These are phyloP conservation scores for Ophiostoma ips DNA, from an alignment of 2,329 filamentous ascomycete genomes.

Conservation along the genomic window DNA sequence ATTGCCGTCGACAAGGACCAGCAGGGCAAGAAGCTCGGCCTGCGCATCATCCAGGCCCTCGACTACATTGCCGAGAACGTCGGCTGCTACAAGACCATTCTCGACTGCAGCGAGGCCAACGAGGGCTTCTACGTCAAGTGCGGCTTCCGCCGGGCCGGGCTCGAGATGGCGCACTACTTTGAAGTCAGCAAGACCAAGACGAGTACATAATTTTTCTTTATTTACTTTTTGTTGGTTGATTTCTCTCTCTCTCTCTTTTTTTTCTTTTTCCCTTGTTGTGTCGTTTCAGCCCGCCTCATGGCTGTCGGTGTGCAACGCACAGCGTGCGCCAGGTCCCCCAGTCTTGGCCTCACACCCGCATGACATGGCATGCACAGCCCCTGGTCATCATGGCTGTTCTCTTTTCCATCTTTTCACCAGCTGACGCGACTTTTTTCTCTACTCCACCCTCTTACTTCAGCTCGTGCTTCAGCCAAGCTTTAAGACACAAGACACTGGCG, in stretches of 20 bases:
- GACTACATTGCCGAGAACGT: constrained; percentile 77
- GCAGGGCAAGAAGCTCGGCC: constrained; percentile 91
- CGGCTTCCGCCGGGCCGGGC: constrained; percentile 77
- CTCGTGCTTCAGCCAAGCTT: background rate
- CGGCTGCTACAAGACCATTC: constrained; percentile 93
- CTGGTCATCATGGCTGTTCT: too few species aligned
- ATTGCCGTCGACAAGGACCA: constrained; percentile 91
- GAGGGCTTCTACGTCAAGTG: constrained; percentile 98
- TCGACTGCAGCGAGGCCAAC: constrained; percentile 92
- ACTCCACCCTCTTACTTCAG: too few species aligned
- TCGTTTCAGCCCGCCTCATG: too few species aligned
- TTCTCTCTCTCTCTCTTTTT: background rate
- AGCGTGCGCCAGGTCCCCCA: too few species aligned
- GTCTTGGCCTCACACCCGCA: too few species aligned
- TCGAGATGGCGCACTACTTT: constrained; percentile 97
- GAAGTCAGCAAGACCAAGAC: constrained; percentile 29
- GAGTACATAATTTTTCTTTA: constrained; percentile 3
- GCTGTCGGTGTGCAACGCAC: too few species aligned
- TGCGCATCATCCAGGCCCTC: constrained; percentile 85
- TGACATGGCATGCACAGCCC: too few species aligned
- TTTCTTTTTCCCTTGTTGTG: too few species aligned
- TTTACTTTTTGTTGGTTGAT: too few species aligned
- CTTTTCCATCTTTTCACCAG: background rate
- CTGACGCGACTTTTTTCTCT: too few species aligned
- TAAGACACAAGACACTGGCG: background rate